These are phyloP conservation scores for Suillus discolor DNA, from an alignment of 768 basidiomycete species.

Conservation along the genomic window DNA sequence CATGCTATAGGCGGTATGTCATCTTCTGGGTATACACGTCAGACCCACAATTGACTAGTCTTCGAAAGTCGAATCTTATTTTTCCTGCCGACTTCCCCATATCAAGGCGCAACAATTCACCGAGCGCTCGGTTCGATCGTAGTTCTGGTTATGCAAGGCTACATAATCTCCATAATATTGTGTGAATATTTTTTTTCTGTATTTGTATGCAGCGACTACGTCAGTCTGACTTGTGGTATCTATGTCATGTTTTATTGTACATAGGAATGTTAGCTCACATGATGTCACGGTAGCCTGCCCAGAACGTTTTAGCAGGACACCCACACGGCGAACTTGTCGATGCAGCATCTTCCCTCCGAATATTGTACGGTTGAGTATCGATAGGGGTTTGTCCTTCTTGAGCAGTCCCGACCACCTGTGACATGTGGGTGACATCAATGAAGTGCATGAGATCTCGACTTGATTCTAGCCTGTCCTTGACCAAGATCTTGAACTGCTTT, in stretches of 20 bases:
- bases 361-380: not conserved
- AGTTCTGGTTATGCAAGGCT: not conserved
- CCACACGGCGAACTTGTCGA: not conserved
- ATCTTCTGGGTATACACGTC: not conserved
- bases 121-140: not conserved
- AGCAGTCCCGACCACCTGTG: not conserved
- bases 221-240: not conserved
- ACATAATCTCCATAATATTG: not conserved
- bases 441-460: not conserved
- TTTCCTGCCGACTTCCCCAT: not conserved
- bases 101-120: not conserved
- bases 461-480: not conserved
- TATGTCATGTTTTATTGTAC: not conserved
- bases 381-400: not conserved
- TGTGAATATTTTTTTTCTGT: not conserved
- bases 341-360: not conserved
- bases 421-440: too few relatives aligned
- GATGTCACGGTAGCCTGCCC: not conserved
- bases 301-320: not conserved
- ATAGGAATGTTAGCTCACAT: not conserved
- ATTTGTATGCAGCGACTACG: not conserved
- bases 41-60: not conserved
- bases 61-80: not conserved
- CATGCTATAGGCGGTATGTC: not conserved
- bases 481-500: not conserved